Evolutionary conservation across 2,329 filamentous ascomycete species (phyloP).

Genomic region (Fusarium nelsonii): DNA sequence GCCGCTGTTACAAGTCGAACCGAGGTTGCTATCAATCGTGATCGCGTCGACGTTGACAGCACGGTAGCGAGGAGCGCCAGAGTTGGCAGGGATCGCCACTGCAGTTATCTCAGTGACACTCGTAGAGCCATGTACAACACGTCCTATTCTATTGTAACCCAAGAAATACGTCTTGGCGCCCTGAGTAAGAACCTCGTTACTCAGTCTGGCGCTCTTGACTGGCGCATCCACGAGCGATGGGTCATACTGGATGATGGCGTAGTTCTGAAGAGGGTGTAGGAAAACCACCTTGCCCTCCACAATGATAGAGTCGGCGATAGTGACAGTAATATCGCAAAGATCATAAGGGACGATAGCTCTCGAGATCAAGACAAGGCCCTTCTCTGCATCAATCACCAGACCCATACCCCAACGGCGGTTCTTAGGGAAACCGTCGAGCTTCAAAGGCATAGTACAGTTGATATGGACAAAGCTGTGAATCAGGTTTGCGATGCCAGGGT

Average conservation of each 20-base stretch:
- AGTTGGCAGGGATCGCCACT: conserved; percentile 94
- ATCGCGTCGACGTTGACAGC: conserved; percentile 97
- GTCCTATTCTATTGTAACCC: conserved; percentile 96
- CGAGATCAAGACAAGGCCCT: conserved; percentile 94
- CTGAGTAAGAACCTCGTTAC: conserved; percentile 85
- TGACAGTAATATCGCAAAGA: conserved; percentile 94
- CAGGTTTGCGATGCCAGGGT: conserved; percentile 91
- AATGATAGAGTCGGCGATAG: conserved; percentile 95
- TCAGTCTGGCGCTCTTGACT: conserved; percentile 88
- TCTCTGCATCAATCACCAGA: conserved; percentile 95
- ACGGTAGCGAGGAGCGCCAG: conserved; percentile 89
- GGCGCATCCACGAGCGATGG: conserved; percentile 92
- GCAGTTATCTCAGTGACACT: conserved; percentile 97
- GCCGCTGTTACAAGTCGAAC: conserved; percentile 91
- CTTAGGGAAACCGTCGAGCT: conserved; percentile 97
- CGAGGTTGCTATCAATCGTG: conserved; percentile 93
- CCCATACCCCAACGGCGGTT: conserved; percentile 96
- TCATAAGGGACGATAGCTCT: conserved; percentile 95
- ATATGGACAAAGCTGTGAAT: conserved; percentile 96
- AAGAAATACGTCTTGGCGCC: conserved; percentile 96
- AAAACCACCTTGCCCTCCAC: conserved; percentile 95
- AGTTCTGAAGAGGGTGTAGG: conserved; percentile 96
- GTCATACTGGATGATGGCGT: conserved; percentile 95
- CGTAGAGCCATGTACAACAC: conserved; percentile 93
- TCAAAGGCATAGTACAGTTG: conserved; percentile 91